Conservation (phyloP, 73 alveolate genomes). For the Tetrahymena malaccensis region DNA sequence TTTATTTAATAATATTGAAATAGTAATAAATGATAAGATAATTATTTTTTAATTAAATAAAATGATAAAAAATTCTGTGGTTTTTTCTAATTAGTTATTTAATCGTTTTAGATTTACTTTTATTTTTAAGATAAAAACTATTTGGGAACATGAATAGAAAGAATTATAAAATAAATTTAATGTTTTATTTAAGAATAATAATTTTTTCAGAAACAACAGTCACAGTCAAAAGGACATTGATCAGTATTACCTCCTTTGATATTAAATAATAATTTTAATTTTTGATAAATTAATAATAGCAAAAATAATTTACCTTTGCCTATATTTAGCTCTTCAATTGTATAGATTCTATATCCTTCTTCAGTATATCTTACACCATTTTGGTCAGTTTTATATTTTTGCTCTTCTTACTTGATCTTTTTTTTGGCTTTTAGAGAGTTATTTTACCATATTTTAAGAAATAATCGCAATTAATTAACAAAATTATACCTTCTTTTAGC, state of each 20-base stretch:
- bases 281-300: background rate
- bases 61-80: no score
- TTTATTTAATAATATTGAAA: no score
- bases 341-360: slow-evolving; percentile 31
- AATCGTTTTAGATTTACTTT: no score
- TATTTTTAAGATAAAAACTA: no score
- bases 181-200: background rate
- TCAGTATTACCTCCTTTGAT: slow-evolving; percentile 1
- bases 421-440: background rate
- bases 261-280: background rate
- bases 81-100: no score
- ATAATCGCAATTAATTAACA: background rate
- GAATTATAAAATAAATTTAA: no score
- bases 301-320: slow-evolving; percentile 3
- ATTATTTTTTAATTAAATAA: no score
- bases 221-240: slow-evolving; percentile 31
- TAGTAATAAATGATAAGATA: no score
- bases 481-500: background rate
- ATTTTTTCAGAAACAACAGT: slow-evolving; percentile 16
- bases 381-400: background rate
- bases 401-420: background rate
- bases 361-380: slow-evolving; percentile 7
- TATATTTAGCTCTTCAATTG: slow-evolving; percentile 10
- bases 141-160: no score
- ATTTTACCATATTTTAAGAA: background rate